Evolutionary conservation across 108 stramenopile species (phyloP).

Genomic region (Cyclotella atomus): DNA sequence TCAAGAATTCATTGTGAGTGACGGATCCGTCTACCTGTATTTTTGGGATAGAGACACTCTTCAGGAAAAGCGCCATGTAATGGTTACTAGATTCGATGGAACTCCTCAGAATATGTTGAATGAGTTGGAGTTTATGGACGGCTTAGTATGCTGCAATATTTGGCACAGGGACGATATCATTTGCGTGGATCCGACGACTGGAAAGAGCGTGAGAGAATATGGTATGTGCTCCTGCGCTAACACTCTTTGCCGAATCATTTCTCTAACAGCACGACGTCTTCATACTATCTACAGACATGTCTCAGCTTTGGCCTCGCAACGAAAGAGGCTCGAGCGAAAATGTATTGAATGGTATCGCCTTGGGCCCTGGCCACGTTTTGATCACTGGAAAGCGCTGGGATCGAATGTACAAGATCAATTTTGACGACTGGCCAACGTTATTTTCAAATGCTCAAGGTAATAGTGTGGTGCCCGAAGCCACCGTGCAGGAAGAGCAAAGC

Average conservation of each 20-base stretch:
- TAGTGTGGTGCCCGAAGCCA: too few relatives aligned
- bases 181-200: conserved; percentile 80
- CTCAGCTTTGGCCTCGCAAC: conserved; percentile 59
- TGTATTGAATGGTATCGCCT: conserved; percentile 88
- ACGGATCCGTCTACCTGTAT: conserved; percentile 70
- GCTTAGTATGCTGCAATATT: conserved; percentile 83
- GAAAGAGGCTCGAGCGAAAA: conserved; percentile 56
- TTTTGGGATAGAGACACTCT: conserved; percentile 79
- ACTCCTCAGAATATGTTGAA: conserved; percentile 59
- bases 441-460: not conserved
- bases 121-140: conserved; percentile 85
- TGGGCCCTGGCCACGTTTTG: conserved; percentile 70
- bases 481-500: not conserved
- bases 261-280: not conserved
- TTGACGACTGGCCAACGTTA: conserved; percentile 46
- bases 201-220: conserved; percentile 80
- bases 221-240: conserved; percentile 50
- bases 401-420: conserved; percentile 67
- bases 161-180: conserved; percentile 82
- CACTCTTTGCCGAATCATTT: conserved; percentile 38
- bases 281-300: conserved; percentile 56
- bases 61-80: conserved; percentile 52
- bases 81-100: conserved; percentile 61
- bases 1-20: conserved; percentile 78
- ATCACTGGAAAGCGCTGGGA: conserved; percentile 82